These are phyloP conservation scores for Pseudocercospora fijiensis DNA, from an alignment of 2,329 filamentous ascomycete species.

Conservation along the genomic window DNA sequence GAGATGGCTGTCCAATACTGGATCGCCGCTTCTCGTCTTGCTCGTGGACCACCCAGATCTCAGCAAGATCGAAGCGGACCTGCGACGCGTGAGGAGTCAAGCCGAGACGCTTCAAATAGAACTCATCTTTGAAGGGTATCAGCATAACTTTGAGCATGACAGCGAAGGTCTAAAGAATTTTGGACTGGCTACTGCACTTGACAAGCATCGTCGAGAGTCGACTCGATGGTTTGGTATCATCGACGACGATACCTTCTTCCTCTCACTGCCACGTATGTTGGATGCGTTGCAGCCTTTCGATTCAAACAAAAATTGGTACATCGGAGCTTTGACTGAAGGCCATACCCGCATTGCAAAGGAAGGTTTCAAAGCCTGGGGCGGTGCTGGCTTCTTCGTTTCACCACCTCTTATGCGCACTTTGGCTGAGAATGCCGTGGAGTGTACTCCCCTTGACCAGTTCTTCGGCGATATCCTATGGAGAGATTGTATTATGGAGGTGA, in stretches of 20 bases:
- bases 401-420: constrained; percentile 31
- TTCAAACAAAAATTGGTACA: constrained; percentile 26
- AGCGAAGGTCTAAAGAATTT: constrained; percentile 33
- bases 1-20: constrained; percentile 30
- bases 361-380: constrained; percentile 35
- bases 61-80: constrained; percentile 15
- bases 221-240: constrained; percentile 34
- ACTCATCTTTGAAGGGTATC: constrained; percentile 29
- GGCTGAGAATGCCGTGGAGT: constrained; percentile 26
- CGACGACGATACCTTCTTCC: constrained; percentile 36
- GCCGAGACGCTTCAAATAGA: constrained; percentile 25
- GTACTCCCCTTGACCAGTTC: constrained; percentile 25
- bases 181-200: constrained; percentile 27
- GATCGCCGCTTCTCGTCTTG: constrained; percentile 29
- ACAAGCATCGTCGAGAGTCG: constrained; percentile 19
- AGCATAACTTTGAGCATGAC: constrained; percentile 18
- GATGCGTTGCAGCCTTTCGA: constrained; percentile 27
- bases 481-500: constrained; percentile 32
- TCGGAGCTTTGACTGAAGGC: constrained; percentile 32
- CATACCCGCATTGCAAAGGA: constrained; percentile 29
- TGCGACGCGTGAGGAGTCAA: constrained; percentile 13
- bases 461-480: constrained; percentile 33
- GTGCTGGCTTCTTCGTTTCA: constrained; percentile 33
- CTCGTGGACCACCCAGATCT: constrained; percentile 28
- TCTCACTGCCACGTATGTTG: constrained; percentile 28